Percentiles rank a stretch among this genome's conserved stretches.
These are phyloP conservation scores for Aureoboletus auriporus DNA, from an alignment of 768 basidiomycete genomes.

Conservation along the genomic window DNA sequence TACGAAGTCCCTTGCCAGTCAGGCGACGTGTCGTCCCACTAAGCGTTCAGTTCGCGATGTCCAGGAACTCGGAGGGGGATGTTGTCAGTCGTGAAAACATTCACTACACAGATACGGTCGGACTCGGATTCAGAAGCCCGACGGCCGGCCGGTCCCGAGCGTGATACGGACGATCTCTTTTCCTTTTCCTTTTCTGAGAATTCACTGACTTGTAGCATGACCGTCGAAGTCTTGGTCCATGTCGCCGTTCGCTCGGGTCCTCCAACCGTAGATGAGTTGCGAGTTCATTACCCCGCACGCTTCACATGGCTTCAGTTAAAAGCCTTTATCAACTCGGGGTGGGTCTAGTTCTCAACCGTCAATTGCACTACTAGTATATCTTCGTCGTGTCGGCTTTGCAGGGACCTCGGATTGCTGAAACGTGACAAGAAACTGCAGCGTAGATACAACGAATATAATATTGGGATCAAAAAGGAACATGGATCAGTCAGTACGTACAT, in stretches of 20 bases:
- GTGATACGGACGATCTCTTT: too few species aligned
- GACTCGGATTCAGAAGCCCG: too few species aligned
- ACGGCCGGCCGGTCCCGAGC: too few species aligned
- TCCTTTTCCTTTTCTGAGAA: too few species aligned
- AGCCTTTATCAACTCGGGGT: slow-evolving; percentile 79
- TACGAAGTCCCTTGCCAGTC: too few species aligned
- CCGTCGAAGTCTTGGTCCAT: slow-evolving; percentile 7
- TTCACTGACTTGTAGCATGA: slow-evolving; percentile 5
- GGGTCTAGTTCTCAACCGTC: slow-evolving; percentile 11
- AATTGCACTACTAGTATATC: too few species aligned
- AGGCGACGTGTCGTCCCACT: too few species aligned
- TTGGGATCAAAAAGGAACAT: slow-evolving; percentile 51
- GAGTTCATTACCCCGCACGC: slow-evolving; percentile 64
- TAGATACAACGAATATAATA: slow-evolving; percentile 59
- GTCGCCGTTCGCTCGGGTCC: slow-evolving; percentile 51
- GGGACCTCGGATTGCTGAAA: slow-evolving; percentile 78
- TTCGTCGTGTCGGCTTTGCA: slow-evolving; percentile 23
- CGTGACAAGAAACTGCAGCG: slow-evolving; percentile 66
- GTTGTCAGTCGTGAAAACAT: too few species aligned
- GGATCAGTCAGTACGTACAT: slow-evolving; percentile 60
- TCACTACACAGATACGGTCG: too few species aligned
- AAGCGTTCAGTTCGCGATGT: too few species aligned
- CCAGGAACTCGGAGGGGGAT: too few species aligned
- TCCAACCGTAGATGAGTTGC: slow-evolving; percentile 65
- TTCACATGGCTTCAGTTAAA: slow-evolving; percentile 77